phyloP scores from a whole-genome alignment of 495 filamentous ascomycete species.

The Lasiosphaeria hispida region DNA sequence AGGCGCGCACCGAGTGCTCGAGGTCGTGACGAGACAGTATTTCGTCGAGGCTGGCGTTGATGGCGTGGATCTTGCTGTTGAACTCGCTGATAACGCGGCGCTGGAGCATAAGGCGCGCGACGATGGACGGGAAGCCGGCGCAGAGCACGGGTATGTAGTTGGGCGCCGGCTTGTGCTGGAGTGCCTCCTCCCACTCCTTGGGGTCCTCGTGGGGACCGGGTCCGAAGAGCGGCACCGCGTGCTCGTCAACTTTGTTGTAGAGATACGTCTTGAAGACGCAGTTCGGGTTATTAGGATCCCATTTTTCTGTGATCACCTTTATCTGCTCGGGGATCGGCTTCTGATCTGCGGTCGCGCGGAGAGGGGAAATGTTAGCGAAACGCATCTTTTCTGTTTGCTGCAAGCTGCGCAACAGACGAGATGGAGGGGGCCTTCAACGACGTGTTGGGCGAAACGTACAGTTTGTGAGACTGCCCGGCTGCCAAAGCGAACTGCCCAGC shows the following conservation, averaged over 20 bases:
- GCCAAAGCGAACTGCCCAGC: constrained; percentile 46
- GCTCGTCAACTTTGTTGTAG: constrained; percentile 85
- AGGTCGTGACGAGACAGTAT: constrained; percentile 81
- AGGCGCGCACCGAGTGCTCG: constrained; percentile 71
- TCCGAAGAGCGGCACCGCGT: constrained; percentile 76
- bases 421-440: not conserved
- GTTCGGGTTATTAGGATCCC: constrained; percentile 66
- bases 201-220: constrained; percentile 75
- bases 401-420: not conserved
- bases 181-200: constrained; percentile 88
- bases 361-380: constrained; percentile 16
- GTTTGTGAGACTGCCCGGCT: constrained; percentile 43
- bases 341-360: constrained; percentile 50
- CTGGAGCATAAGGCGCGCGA: constrained; percentile 75
- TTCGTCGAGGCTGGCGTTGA: constrained; percentile 77
- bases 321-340: constrained; percentile 87
- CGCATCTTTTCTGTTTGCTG: not conserved
- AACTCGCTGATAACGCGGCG: constrained; percentile 68
- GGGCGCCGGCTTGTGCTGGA: constrained; percentile 74
- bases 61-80: constrained; percentile 81
- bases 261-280: constrained; percentile 89
- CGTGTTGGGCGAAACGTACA: constrained; percentile 31
- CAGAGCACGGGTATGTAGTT: constrained; percentile 71
- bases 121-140: constrained; percentile 57
- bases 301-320: constrained; percentile 72